Conservation (phyloP, 2,329 filamentous ascomycete genomes). For the Ophiostoma sp. region DNA sequence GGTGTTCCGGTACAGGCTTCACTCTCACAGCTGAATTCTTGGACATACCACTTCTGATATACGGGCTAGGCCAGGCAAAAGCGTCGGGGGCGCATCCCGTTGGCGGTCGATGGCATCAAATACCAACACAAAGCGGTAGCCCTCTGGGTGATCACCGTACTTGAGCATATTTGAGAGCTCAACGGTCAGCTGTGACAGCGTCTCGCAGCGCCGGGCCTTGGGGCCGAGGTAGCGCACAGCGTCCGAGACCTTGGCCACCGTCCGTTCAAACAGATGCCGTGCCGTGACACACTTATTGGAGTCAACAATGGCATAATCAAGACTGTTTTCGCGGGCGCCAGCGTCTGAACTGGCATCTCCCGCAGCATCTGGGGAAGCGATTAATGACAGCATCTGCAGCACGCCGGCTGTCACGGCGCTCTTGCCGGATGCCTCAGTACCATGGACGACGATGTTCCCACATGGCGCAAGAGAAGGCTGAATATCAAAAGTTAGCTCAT, state of each 20-base stretch:
- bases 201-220: constrained; percentile 69
- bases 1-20: neutral
- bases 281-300: constrained; percentile 76
- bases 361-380: constrained; percentile 44
- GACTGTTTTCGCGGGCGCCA: constrained; percentile 35
- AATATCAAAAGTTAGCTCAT: neutral
- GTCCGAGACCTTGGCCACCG: constrained; percentile 58
- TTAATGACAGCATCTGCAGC: constrained; percentile 49
- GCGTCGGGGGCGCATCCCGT: constrained; percentile 73
- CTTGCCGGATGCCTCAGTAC: constrained; percentile 85
- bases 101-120: constrained; percentile 86
- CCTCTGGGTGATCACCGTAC: constrained; percentile 40
- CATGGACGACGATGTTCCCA: constrained; percentile 75
- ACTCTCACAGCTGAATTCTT: neutral
- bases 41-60: constrained; percentile 73
- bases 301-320: constrained; percentile 63
- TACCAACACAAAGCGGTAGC: constrained; percentile 72
- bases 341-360: constrained; percentile 43
- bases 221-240: constrained; percentile 50
- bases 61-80: constrained; percentile 78
- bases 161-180: constrained; percentile 67
- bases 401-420: constrained; percentile 66
- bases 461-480: constrained; percentile 69
- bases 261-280: constrained; percentile 74
- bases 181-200: constrained; percentile 72